phyloP scores from a whole-genome alignment of 2,329 filamentous ascomycete genomes.

The Neocatenulostroma microsporum region DNA sequence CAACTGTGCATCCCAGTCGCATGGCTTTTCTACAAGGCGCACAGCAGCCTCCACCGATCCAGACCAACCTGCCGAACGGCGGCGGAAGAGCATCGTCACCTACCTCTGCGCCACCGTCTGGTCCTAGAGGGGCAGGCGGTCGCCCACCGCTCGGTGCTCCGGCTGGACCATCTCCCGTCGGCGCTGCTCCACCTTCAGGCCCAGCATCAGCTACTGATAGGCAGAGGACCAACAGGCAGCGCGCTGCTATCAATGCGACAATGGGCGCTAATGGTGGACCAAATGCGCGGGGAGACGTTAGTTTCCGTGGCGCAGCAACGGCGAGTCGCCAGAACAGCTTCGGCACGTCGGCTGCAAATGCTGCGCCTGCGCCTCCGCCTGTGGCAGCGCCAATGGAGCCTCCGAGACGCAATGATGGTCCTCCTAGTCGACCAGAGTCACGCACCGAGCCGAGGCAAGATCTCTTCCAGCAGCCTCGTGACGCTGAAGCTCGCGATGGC shows the following conservation, averaged over 20 bases:
- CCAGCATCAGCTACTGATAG: conserved; percentile 20
- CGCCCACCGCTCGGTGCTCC: conserved; percentile 20
- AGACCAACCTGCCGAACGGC: too few species aligned
- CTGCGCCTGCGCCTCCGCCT: conserved; percentile 2
- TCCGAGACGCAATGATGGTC: conserved; percentile 8
- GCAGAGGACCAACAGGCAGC: conserved; percentile 17
- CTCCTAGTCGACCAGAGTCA: conserved; percentile 8
- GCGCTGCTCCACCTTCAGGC: conserved; percentile 22
- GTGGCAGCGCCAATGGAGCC: conserved; percentile 19
- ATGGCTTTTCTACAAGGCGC: conserved; percentile 15
- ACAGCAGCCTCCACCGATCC: conserved; percentile 18
- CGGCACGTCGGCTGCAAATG: conserved; percentile 9
- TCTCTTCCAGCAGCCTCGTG: conserved; percentile 16
- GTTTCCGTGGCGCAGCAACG: conserved; percentile 27
- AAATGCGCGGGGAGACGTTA: conserved; percentile 13
- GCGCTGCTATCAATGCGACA: conserved; percentile 21
- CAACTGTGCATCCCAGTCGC: conserved; percentile 26
- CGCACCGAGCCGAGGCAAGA: conserved; percentile 12
- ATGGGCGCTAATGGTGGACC: conserved; percentile 6
- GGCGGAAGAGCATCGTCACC: too few species aligned
- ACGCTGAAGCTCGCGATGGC: conserved; percentile 8
- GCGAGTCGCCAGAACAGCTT: conserved; percentile 16
- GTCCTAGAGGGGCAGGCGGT: conserved; percentile 18
- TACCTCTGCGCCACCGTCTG: conserved; percentile 22
- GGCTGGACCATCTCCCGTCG: conserved; percentile 22